A percentile compares a stretch with the other conserved stretches of the same genome.
Conservation (phyloP, 1,284 basidiomycete genomes). For the Apiotrichum brassicae region DNA sequence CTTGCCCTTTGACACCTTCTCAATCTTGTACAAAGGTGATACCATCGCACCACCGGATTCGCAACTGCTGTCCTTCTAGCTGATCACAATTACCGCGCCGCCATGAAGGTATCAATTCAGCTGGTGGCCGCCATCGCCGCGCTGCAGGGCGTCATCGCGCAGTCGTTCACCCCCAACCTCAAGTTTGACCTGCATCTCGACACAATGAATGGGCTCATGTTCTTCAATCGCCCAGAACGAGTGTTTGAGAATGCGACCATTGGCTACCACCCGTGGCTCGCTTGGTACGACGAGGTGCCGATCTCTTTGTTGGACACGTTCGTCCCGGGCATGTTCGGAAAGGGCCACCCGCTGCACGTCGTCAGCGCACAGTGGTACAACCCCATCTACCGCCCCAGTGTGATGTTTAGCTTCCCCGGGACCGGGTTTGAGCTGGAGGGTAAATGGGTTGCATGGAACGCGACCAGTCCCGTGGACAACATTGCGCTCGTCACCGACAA, state of each 20-base stretch:
- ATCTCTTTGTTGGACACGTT: no score
- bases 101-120: no score
- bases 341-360: neutral
- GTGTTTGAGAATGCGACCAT: neutral
- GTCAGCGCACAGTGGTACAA: neutral
- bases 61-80: no score
- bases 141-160: neutral
- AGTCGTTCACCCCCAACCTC: slow-evolving; percentile 1
- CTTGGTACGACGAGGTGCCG: neutral
- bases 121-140: neutral
- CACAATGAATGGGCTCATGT: neutral
- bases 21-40: no score
- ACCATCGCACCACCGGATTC: no score
- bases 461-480: neutral
- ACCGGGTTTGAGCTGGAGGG: neutral
- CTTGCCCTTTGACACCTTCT: no score
- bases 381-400: neutral
- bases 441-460: neutral
- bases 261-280: neutral
- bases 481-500: slow-evolving; percentile 31
- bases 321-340: neutral
- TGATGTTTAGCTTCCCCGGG: neutral
- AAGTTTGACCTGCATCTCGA: neutral
- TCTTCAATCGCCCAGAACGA: neutral
- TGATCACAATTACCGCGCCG: no score